phyloP scores from a whole-genome alignment of 257 asterid genomes.

The Lantana camara region DNA sequence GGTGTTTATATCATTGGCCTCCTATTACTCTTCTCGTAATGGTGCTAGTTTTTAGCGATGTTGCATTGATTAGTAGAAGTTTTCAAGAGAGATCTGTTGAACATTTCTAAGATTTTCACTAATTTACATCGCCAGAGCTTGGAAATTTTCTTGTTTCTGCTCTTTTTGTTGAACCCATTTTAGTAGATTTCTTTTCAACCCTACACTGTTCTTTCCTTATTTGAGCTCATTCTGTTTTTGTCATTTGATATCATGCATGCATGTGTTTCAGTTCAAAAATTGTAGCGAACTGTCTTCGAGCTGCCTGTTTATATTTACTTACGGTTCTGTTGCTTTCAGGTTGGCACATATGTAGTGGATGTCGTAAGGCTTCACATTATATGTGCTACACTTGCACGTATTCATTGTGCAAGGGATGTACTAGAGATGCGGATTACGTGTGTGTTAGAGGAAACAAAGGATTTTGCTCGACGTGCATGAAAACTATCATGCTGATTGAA shows the following conservation, averaged over 20 bases:
- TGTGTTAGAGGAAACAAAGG: conserved; percentile 84
- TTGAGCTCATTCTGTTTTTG: neutral
- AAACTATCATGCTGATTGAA: conserved; percentile 81
- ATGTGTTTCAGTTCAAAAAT: neutral
- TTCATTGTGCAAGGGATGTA: conserved; percentile 92
- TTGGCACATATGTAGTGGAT: conserved; percentile 97
- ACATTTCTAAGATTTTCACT: conserved; percentile 9
- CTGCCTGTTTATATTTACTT: conserved; percentile 25
- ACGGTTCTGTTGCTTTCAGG: conserved; percentile 58
- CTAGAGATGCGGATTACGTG: conserved; percentile 64
- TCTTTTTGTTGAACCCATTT: neutral
- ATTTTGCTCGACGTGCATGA: conserved; percentile 92
- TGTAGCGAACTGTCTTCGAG: conserved; percentile 7
- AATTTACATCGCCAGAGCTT: conserved; percentile 6
- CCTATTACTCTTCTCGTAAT: neutral
- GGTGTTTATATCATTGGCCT: neutral
- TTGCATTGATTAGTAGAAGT: conserved; percentile 7
- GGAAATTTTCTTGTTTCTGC: neutral
- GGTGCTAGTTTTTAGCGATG: neutral
- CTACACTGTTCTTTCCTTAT: neutral
- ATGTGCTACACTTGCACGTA: conserved; percentile 94
- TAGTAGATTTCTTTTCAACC: neutral
- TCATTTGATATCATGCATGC: conserved; percentile 9
- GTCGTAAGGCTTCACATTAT: conserved; percentile 71
- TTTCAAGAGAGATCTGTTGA: neutral